Evolutionary conservation across 208 protist genomes (phyloP).

Genomic region (Strigomonas oncopelti): DNA sequence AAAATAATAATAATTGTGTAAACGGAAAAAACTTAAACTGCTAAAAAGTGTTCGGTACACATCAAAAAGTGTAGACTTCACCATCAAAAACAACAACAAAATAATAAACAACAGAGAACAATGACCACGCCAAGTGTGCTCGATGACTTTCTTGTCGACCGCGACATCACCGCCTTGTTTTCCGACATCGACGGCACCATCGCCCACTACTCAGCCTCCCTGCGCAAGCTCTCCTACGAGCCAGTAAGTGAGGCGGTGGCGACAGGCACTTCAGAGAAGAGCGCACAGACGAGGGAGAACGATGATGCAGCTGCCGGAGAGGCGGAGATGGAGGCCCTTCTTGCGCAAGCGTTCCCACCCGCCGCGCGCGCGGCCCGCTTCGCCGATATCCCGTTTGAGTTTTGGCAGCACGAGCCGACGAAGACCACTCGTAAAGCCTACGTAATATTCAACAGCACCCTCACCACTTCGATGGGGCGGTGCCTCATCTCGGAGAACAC

Average conservation of each 20-base stretch:
- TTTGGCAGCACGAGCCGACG: slow-evolving; percentile 20
- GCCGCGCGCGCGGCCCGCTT: not conserved
- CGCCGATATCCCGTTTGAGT: not conserved
- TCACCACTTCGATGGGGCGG: slow-evolving; percentile 4
- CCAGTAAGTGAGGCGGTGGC: not conserved
- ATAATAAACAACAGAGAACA: not conserved
- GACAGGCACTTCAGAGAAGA: too few relatives aligned
- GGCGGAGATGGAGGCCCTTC: not conserved
- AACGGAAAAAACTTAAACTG: too few relatives aligned
- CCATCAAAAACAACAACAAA: too few relatives aligned
- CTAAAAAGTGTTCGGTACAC: too few relatives aligned
- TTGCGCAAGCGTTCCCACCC: not conserved
- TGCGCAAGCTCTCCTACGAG: slow-evolving; percentile 11
- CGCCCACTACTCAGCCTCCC: slow-evolving; percentile 19
- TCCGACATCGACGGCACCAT: slow-evolving; percentile 34
- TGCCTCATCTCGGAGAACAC: slow-evolving; percentile 29
- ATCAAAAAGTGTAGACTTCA: too few relatives aligned
- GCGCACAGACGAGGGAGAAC: not conserved
- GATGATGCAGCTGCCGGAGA: not conserved
- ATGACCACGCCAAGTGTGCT: not conserved
- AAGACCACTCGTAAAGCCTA: slow-evolving; percentile 16
- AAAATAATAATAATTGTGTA: too few relatives aligned
- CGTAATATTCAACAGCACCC: slow-evolving; percentile 20
- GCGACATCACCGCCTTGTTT: slow-evolving; percentile 23
- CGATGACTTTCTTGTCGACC: slow-evolving; percentile 4